Percentiles rank a stretch among this genome's conserved stretches.
Conservation (phyloP, 257 asterid genomes). For the Dorcoceras hygrometricum region DNA sequence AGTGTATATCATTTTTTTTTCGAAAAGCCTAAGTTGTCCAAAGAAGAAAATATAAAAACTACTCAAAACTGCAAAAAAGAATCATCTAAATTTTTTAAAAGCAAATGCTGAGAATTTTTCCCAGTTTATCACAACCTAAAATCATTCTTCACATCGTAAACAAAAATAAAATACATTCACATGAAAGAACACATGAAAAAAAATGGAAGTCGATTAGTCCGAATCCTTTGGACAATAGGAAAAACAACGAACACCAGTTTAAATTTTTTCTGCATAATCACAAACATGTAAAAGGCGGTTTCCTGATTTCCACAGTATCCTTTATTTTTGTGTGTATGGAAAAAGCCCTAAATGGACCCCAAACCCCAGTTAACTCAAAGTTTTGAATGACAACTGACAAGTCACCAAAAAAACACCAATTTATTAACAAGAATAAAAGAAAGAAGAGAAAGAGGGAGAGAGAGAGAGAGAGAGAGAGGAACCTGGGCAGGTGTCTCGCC, state of each 20-base stretch:
- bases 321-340: neutral
- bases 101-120: neutral
- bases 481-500: neutral
- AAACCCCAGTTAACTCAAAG: neutral
- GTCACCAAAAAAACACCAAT: neutral
- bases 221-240: neutral
- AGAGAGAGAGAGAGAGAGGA: too few relatives aligned
- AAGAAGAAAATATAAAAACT: neutral
- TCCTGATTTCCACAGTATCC: neutral
- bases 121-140: neutral
- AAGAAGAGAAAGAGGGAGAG: too few relatives aligned
- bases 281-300: neutral
- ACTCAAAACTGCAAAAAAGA: too few relatives aligned
- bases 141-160: neutral
- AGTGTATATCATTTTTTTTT: too few relatives aligned
- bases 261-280: neutral
- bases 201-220: neutral
- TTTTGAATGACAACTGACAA: neutral
- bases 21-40: neutral
- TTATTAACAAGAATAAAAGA: too few relatives aligned
- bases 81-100: neutral
- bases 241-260: neutral
- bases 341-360: neutral
- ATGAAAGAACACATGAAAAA: neutral
- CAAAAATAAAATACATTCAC: neutral